Conservation (phyloP, 805 yeast genomes). For the Saccharomycopsis fermentans region DNA sequence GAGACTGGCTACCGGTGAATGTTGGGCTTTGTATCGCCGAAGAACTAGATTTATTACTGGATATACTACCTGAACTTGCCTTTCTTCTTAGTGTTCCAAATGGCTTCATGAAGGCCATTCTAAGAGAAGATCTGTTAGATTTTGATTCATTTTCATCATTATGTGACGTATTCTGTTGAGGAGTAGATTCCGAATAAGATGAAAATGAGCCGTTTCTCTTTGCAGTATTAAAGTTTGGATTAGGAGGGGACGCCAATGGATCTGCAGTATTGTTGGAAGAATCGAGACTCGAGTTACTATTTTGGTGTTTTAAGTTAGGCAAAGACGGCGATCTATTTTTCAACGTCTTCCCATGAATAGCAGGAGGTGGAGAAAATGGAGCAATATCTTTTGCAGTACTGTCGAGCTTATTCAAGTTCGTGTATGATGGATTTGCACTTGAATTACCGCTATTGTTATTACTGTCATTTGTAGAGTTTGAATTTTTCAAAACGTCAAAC, state of each 20-base stretch:
- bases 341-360: not conserved
- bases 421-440: not conserved
- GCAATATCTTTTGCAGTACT: not conserved
- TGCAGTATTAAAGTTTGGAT: not conserved
- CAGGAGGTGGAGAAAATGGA: not conserved
- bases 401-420: not conserved
- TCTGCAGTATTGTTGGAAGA: not conserved
- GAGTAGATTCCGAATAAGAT: not conserved
- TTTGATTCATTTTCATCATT: not conserved
- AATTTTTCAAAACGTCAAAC: conserved; percentile 43
- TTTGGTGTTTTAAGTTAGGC: not conserved
- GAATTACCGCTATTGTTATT: not conserved
- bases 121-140: conserved; percentile 6
- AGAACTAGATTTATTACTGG: not conserved
- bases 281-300: not conserved
- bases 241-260: not conserved
- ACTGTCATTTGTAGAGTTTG: not conserved
- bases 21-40: not conserved
- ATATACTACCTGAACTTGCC: not conserved
- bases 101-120: conserved; percentile 12
- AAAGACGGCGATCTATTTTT: not conserved
- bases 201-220: not conserved
- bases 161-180: not conserved
- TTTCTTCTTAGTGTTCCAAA: conserved; percentile 7
- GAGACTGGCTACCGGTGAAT: not conserved